phyloP scores from a whole-genome alignment of 345 rosid genomes.

The Syzygium grande region DNA sequence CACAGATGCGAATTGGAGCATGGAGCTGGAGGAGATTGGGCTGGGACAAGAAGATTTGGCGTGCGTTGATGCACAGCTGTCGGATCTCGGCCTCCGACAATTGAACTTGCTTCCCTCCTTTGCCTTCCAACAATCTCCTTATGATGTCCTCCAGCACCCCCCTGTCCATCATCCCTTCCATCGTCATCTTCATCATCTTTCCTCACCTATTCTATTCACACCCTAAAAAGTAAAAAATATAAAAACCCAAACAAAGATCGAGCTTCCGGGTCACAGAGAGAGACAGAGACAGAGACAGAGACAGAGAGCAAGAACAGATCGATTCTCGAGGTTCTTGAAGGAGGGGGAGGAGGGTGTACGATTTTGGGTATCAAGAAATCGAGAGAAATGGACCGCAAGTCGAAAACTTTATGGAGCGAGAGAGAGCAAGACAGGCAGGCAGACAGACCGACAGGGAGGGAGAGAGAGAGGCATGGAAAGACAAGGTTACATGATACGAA shows the following conservation, averaged over 20 bases:
- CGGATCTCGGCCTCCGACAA: constrained; percentile 97
- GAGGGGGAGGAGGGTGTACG: background rate
- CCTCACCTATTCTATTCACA: background rate
- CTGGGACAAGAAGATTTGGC: constrained; percentile 88
- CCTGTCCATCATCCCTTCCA: constrained; percentile 75
- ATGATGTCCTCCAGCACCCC: constrained; percentile 87
- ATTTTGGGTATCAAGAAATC: background rate
- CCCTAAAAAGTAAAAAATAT: background rate
- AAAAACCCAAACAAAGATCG: background rate
- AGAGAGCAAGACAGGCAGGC: background rate
- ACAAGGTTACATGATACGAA: background rate
- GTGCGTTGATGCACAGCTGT: constrained; percentile 90
- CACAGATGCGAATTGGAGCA: constrained; percentile 90
- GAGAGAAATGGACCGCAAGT: constrained; percentile 2
- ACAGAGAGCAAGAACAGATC: background rate
- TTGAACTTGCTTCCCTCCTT: constrained; percentile 92
- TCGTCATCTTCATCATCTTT: constrained; percentile 49
- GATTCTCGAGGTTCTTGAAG: background rate
- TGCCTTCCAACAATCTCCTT: constrained; percentile 83
- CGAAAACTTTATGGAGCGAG: background rate
- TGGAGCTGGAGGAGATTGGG: constrained; percentile 74
- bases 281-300: background rate
- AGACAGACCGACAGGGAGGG: background rate
- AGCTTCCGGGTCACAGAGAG: background rate
- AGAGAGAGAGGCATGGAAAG: background rate